phyloP scores from a whole-genome alignment of 202 grass and related monocot genomes.

The Alloteropsis angusta region DNA sequence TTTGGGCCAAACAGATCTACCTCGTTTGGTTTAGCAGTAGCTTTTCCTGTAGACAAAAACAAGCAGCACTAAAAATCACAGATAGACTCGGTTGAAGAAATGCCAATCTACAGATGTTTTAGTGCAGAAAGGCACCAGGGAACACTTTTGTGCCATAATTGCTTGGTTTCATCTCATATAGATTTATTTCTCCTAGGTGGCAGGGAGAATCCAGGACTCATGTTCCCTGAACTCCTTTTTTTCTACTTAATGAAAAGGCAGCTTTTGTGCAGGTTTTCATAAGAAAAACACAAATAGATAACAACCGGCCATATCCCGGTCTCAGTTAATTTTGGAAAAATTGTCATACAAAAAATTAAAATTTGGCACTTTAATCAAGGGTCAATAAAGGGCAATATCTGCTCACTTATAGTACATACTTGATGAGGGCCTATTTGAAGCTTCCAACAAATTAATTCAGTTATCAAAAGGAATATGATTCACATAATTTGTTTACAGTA shows the following conservation, averaged over 20 bases:
- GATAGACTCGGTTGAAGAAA: background rate
- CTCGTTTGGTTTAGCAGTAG: constrained; percentile 39
- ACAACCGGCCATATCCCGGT: background rate
- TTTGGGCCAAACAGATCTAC: constrained; percentile 83
- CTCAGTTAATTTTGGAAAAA: background rate
- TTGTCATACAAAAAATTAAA: background rate
- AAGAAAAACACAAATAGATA: background rate
- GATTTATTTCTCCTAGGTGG: background rate
- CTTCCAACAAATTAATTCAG: constrained; percentile 3
- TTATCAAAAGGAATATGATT: background rate
- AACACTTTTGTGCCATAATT: background rate
- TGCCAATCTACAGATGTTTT: background rate
- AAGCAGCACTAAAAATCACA: background rate
- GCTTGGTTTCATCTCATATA: background rate
- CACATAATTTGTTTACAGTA: background rate
- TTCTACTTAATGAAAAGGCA: background rate
- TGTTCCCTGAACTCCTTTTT: background rate
- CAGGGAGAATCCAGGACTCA: background rate
- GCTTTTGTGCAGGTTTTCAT: background rate
- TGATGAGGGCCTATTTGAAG: background rate
- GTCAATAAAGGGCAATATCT: background rate
- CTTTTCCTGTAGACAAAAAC: constrained; percentile 35
- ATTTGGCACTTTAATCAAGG: background rate
- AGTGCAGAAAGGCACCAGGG: background rate
- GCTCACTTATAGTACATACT: background rate